phyloP scores from a whole-genome alignment of 2,329 filamentous ascomycete genomes.

The Botrytis porri region DNA sequence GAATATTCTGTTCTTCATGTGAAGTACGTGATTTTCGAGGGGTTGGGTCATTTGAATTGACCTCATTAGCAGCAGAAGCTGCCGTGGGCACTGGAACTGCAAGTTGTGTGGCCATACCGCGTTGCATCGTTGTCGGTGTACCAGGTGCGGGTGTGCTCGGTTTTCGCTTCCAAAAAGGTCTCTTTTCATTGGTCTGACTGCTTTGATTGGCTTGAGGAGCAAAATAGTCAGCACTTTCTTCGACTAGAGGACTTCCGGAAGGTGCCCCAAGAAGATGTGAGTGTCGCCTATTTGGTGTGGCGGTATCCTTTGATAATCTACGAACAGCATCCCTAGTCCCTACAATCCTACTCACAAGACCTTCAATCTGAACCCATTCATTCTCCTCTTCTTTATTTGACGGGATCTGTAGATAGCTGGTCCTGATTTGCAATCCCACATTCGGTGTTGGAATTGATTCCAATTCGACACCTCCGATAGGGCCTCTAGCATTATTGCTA shows the following conservation, averaged over 20 bases:
- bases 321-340: conserved; percentile 86
- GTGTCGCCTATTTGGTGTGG: conserved; percentile 43
- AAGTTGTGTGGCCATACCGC: conserved; percentile 34
- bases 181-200: conserved; percentile 50
- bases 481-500: conserved; percentile 58
- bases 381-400: conserved; percentile 59
- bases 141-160: conserved; percentile 45
- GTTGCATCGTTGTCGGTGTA: conserved; percentile 30
- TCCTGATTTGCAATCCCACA: conserved; percentile 37
- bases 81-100: conserved; percentile 31
- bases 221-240: conserved; percentile 55
- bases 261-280: conserved; percentile 37
- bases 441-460: conserved; percentile 30
- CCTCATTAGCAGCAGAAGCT: conserved; percentile 26
- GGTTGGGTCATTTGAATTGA: conserved; percentile 29
- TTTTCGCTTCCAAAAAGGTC: conserved; percentile 91
- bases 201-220: conserved; percentile 42
- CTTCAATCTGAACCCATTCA: conserved; percentile 86
- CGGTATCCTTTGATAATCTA: conserved; percentile 80
- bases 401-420: conserved; percentile 28
- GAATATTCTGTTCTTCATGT: conserved; percentile 62
- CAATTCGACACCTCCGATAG: conserved; percentile 43
- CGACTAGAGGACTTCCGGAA: conserved; percentile 37
- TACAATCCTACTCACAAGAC: conserved; percentile 79
- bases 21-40: conserved; percentile 27